phyloP scores from a whole-genome alignment of 352 stramenopile genomes.

The Phytophthora tentaculata region DNA sequence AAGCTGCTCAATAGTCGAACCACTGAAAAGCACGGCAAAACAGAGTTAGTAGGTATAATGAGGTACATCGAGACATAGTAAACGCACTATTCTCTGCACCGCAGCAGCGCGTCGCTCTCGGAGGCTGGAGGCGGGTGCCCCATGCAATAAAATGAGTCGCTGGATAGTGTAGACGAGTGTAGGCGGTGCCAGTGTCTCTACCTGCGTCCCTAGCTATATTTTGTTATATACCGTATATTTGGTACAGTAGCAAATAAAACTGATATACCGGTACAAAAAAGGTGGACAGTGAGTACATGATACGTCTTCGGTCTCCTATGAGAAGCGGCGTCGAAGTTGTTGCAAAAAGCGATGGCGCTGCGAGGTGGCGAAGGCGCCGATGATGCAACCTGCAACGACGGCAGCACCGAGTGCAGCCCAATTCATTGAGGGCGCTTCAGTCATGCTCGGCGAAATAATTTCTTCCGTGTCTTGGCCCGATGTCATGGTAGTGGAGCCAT shows the following conservation, averaged over 20 bases:
- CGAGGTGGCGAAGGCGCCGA: constrained; percentile 27
- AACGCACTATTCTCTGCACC: constrained; percentile 46
- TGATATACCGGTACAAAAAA: too few species aligned
- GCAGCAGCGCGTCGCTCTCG: constrained; percentile 34
- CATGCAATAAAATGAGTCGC: constrained; percentile 18
- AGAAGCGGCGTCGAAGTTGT: constrained; percentile 17
- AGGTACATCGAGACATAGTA: neutral
- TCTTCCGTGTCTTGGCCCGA: constrained; percentile 27
- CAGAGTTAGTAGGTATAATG: constrained; percentile 4
- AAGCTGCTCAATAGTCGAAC: constrained; percentile 51
- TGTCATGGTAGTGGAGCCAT: constrained; percentile 15
- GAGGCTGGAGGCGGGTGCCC: constrained; percentile 25
- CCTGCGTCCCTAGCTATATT: neutral
- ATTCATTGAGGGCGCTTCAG: constrained; percentile 10
- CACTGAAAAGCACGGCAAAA: constrained; percentile 29
- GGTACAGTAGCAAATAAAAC: too few species aligned
- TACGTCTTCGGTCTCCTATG: neutral
- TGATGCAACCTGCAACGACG: constrained; percentile 36
- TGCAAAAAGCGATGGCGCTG: constrained; percentile 27
- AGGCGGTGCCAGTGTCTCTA: neutral
- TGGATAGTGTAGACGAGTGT: neutral
- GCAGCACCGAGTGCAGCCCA: constrained; percentile 42
- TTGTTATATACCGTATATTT: neutral
- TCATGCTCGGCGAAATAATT: constrained; percentile 1
- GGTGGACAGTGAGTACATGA: neutral